Conservation (phyloP, 1,284 basidiomycete genomes). For the Uromyces viciae-fabae region DNA sequence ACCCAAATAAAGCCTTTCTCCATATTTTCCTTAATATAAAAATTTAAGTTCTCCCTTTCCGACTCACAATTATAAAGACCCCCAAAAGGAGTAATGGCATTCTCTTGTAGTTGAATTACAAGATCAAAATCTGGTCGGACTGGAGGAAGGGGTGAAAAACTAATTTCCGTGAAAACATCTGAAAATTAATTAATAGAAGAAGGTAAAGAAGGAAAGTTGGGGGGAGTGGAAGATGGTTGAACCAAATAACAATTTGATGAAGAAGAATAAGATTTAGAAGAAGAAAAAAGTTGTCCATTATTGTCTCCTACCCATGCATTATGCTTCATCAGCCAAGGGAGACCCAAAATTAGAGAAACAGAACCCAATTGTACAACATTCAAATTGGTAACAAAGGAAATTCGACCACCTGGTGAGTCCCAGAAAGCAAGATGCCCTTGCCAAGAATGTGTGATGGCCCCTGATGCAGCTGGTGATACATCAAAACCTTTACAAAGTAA, state of each 20-base stretch:
- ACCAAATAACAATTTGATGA: background rate
- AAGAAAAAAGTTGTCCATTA: background rate
- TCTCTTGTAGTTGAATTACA: background rate
- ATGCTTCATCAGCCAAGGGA: background rate
- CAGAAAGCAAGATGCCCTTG: background rate
- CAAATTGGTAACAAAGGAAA: background rate
- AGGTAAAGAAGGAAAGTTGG: too few species aligned
- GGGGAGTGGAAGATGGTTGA: too few species aligned
- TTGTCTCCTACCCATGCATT: background rate
- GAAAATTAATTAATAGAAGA: background rate
- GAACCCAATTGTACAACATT: background rate
- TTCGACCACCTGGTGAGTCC: background rate
- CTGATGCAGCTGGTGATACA: background rate
- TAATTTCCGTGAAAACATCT: background rate
- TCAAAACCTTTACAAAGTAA: background rate
- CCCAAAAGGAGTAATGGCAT: background rate
- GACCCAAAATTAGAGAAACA: background rate
- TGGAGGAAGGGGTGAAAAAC: background rate
- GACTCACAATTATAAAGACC: background rate
- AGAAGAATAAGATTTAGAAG: background rate
- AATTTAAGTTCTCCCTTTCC: background rate
- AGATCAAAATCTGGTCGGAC: background rate
- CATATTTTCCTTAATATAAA: background rate
- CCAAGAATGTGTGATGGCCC: background rate
- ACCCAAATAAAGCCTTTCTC: conserved; percentile 1